Evolutionary conservation across 2,329 filamentous ascomycete species (phyloP).

Genomic region (Rhinocladiella mackenziei): DNA sequence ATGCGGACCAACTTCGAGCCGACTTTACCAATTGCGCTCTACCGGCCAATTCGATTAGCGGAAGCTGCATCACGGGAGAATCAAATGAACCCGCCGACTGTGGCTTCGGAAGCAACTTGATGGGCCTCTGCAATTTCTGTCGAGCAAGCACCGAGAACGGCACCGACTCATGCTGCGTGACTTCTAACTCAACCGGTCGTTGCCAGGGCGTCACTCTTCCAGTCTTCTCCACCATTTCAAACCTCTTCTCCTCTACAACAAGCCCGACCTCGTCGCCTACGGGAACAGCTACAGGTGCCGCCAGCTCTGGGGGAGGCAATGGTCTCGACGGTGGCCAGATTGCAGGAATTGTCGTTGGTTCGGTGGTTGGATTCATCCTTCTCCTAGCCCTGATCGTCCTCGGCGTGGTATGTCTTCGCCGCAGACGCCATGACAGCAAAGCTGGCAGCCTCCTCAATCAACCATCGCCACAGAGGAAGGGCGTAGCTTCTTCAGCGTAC

Average conservation of each 20-base stretch:
- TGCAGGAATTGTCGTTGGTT: conserved; percentile 83
- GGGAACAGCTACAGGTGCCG: conserved; percentile 52
- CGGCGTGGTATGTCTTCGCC: conserved; percentile 56
- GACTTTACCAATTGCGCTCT: conserved; percentile 89
- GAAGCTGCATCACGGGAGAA: conserved; percentile 68
- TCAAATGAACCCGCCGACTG: conserved; percentile 83
- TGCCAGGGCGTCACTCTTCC: conserved; percentile 78
- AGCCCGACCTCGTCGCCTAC: conserved; percentile 62
- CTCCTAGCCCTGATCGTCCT: conserved; percentile 61
- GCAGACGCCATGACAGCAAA: conserved; percentile 58
- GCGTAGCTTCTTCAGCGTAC: conserved; percentile 43
- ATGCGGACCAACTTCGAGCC: conserved; percentile 74
- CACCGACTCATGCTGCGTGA: conserved; percentile 92
- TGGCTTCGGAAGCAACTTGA: conserved; percentile 68
- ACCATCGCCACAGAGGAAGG: conserved; percentile 63
- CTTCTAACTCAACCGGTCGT: conserved; percentile 66
- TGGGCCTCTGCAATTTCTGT: conserved; percentile 84
- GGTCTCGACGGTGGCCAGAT: conserved; percentile 79
- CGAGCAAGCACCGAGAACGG: conserved; percentile 77
- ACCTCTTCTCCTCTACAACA: conserved; percentile 60
- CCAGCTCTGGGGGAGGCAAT: conserved; percentile 34
- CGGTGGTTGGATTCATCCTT: conserved; percentile 65
- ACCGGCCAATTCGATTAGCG: conserved; percentile 72
- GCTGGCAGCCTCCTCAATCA: conserved; percentile 81
- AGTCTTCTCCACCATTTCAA: conserved; percentile 58